phyloP scores from a whole-genome alignment of 768 basidiomycete species.

The Lactarius deliciosus region DNA sequence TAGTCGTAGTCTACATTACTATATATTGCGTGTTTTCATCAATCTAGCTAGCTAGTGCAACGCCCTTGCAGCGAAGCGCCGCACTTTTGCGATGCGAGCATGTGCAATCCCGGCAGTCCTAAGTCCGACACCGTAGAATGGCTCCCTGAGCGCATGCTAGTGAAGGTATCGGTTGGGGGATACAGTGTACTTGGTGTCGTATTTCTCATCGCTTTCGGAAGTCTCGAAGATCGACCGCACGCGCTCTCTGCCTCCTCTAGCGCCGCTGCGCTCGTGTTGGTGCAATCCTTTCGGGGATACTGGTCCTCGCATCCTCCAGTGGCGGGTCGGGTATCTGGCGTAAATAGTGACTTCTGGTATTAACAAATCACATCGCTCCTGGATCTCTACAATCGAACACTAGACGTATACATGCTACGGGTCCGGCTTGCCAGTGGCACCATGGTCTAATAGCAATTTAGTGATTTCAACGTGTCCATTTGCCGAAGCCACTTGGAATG shows the following conservation, averaged over 20 bases:
- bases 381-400: not conserved
- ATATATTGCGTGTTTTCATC: not conserved
- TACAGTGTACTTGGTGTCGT: too few species aligned
- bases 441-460: not conserved
- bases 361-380: not conserved
- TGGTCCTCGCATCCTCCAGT: not conserved
- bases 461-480: not conserved
- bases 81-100: not conserved
- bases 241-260: too few species aligned
- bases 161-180: too few species aligned
- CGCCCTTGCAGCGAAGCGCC: not conserved
- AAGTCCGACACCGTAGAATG: too few species aligned
- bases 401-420: not conserved
- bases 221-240: too few species aligned
- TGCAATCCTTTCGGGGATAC: not conserved
- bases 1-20: too few species aligned
- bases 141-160: too few species aligned
- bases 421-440: not conserved
- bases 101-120: not conserved
- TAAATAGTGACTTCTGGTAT: not conserved
- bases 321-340: not conserved
- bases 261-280: too few species aligned
- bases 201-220: too few species aligned
- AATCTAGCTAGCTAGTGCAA: not conserved
- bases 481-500: not conserved